phyloP scores from a whole-genome alignment of 768 basidiomycete genomes.

The Coprinellus micaceus region DNA sequence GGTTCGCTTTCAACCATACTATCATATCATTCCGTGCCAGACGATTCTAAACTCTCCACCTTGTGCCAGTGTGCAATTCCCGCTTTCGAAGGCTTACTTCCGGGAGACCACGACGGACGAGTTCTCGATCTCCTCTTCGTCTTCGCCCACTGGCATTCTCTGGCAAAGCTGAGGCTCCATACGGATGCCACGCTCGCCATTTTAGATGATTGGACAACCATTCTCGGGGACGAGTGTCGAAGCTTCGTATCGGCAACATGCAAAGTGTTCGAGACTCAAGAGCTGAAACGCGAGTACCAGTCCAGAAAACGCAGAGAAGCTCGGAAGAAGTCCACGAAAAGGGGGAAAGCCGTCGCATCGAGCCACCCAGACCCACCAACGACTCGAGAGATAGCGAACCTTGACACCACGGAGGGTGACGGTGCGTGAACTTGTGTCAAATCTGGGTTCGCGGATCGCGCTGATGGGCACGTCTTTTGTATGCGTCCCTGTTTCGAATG shows the following conservation, averaged over 20 bases:
- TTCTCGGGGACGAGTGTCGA: constrained; percentile 26
- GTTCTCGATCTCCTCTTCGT: constrained; percentile 24
- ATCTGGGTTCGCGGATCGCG: no score
- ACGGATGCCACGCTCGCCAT: constrained; percentile 21
- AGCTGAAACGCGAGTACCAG: constrained; percentile 36
- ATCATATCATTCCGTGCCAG: no score
- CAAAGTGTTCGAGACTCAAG: constrained; percentile 23
- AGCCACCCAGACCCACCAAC: no score
- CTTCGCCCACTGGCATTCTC: constrained; percentile 30
- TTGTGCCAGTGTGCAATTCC: constrained; percentile 32
- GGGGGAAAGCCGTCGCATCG: no score
- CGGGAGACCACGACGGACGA: constrained; percentile 14
- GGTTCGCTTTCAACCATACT: constrained; percentile 19
- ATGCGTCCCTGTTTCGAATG: no score
- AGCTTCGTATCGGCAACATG: constrained; percentile 28
- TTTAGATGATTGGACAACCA: constrained; percentile 23
- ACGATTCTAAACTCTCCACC: neutral
- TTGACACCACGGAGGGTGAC: no score
- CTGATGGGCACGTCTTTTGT: no score
- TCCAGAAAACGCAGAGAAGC: no score
- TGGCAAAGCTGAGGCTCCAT: constrained; percentile 31
- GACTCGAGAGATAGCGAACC: no score
- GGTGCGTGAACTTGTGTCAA: no score
- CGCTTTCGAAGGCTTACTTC: constrained; percentile 33
- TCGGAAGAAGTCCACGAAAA: no score